Conservation (phyloP, 2,329 filamentous ascomycete genomes). For the Gyromitra esculenta region DNA sequence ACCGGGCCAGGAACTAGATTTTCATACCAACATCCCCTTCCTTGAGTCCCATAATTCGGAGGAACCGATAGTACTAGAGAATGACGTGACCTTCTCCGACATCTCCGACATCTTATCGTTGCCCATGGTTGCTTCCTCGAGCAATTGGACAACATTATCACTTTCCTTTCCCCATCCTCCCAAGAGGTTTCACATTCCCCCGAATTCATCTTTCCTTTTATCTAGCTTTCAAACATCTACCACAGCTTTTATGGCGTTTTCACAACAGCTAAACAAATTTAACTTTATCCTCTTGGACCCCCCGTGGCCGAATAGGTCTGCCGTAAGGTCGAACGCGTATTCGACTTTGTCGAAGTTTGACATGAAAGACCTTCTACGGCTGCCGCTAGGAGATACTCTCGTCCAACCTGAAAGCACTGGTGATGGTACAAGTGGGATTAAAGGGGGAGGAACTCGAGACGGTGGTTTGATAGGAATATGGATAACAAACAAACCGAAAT, state of each 20-base stretch:
- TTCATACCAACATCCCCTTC: slow-evolving; percentile 27
- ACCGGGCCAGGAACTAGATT: slow-evolving; percentile 42
- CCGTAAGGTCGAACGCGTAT: slow-evolving; percentile 66
- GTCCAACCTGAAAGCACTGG: slow-evolving; percentile 32
- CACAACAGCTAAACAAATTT: slow-evolving; percentile 63
- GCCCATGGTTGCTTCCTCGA: slow-evolving; percentile 23
- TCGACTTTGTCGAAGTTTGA: slow-evolving; percentile 62
- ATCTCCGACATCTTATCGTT: slow-evolving; percentile 51
- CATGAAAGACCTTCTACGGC: slow-evolving; percentile 65
- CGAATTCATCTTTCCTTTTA: slow-evolving; percentile 55
- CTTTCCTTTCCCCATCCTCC: slow-evolving; percentile 33
- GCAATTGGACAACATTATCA: slow-evolving; percentile 32
- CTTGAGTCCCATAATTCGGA: slow-evolving; percentile 15
- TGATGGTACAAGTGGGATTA: background rate
- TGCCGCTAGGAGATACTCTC: slow-evolving; percentile 69
- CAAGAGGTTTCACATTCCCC: slow-evolving; percentile 54
- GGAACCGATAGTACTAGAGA: slow-evolving; percentile 1
- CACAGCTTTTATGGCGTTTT: slow-evolving; percentile 13
- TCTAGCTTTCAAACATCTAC: slow-evolving; percentile 52
- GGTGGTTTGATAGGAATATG: slow-evolving; percentile 74
- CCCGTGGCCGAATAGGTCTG: slow-evolving; percentile 83
- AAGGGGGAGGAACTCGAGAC: slow-evolving; percentile 53
- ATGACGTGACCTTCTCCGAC: slow-evolving; percentile 30
- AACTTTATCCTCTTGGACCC: slow-evolving; percentile 78
- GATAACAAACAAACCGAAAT: slow-evolving; percentile 76